Evolutionary conservation across 2,329 filamentous ascomycete species (phyloP), one percentile per base, ranked within the genome.

Genomic region (Colletotrichum brevisporum): DNA sequence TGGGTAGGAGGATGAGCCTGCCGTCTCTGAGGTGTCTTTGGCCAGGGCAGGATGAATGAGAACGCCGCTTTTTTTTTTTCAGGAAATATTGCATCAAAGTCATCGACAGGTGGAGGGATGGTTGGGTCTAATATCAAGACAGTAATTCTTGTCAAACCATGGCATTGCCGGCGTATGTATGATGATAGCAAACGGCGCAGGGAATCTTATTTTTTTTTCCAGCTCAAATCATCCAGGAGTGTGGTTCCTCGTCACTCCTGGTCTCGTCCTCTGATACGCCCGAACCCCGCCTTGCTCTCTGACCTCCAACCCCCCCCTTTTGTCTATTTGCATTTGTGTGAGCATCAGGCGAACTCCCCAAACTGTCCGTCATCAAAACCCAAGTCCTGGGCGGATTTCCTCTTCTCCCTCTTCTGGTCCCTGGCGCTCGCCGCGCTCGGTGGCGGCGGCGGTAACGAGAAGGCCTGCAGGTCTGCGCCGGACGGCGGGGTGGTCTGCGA

Each of bases 331-430:
- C 8, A 36, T 12, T 8, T 13, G 10, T 6, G 21, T 6, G 21
- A 16, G 13, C 21, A 36, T 51, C 67, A 90, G 55, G 87, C 87
- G 82, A 97, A 97, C 80, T 97, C 94, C 21, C 93, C 94, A 86
- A 94, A 95, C 76, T 95, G 92, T 1, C 94, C 94, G 77, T 97
- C 93, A 75, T 97, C 94, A 75, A 96, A 96, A 0, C 93, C 93
- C 72, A 95, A 76, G 67, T 94, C 90, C 76, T 90, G 83, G 5
- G 86, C 82, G 13, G 88, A 86, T 74, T 81, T 82, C 75, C 83
- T 85, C 78, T 83, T 85, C 74, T 81, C 79, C 74, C 86, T 84
- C 80, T 89, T 86, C 78, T 89, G 85, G 61, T 88, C 84, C 80
- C 88, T 90, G n/a, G 88, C 84, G 67, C 88, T 88, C 72, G 84